These are phyloP conservation scores for Warburgia ugandensis DNA, from an alignment of 164 flowering plant species.

Conservation along the genomic window DNA sequence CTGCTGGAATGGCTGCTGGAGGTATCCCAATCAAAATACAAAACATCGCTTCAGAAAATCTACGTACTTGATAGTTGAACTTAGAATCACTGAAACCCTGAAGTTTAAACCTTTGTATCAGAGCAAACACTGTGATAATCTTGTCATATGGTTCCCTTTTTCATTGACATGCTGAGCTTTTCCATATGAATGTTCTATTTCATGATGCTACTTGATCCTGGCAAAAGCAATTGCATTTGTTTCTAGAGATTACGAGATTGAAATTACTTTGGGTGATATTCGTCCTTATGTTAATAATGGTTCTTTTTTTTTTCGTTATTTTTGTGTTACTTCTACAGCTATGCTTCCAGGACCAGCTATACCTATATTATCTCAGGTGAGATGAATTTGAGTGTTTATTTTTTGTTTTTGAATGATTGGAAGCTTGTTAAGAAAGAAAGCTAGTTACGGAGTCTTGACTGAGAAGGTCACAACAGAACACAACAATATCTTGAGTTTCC, in stretches of 20 bases:
- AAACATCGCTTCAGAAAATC: no score
- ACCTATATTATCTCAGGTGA: constrained; percentile 84
- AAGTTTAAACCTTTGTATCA: neutral
- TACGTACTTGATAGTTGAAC: no score
- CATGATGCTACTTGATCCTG: no score
- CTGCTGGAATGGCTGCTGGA: constrained; percentile 75
- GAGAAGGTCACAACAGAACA: no score
- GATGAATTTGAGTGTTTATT: neutral
- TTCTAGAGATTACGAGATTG: no score
- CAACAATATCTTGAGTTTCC: no score
- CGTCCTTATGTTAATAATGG: neutral
- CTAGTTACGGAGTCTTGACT: no score
- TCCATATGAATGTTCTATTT: neutral
- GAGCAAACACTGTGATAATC: neutral
- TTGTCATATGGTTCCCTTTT: neutral
- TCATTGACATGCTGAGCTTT: neutral
- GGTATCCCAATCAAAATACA: no score
- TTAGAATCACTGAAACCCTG: no score
- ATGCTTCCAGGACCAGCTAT: constrained; percentile 95
- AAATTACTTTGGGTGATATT: neutral
- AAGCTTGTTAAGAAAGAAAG: no score
- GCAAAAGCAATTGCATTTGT: no score
- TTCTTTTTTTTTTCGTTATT: neutral
- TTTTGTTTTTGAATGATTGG: no score
- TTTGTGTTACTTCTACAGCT: constrained; percentile 36